A percentile compares a stretch with the other conserved stretches of the same genome.
These are phyloP conservation scores for Gymnopus androsaceus DNA, from an alignment of 1,284 basidiomycete species.

Conservation along the genomic window DNA sequence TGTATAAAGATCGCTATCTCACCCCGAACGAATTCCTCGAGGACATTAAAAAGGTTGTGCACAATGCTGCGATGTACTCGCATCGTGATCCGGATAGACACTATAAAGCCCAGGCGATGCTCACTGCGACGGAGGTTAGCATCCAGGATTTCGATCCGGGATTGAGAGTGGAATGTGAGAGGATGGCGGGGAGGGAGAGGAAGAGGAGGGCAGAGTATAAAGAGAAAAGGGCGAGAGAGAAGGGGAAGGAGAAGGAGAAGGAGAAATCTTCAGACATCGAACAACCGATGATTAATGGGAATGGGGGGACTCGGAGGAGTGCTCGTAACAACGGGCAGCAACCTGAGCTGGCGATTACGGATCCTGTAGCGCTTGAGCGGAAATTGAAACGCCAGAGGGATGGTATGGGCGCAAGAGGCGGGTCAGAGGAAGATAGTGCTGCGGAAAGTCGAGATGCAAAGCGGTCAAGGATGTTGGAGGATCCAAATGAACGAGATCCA, in stretches of 20 bases:
- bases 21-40: slow-evolving; percentile 44
- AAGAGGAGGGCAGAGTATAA: slow-evolving; percentile 64
- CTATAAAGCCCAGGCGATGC: slow-evolving; percentile 82
- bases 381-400: slow-evolving; percentile 70
- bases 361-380: slow-evolving; percentile 71
- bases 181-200: slow-evolving; percentile 82
- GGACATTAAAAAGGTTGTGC: slow-evolving; percentile 11
- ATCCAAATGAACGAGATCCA: slow-evolving; percentile 40
- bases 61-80: slow-evolving; percentile 58
- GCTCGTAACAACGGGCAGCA: slow-evolving; percentile 71
- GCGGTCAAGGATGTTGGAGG: slow-evolving; percentile 54
- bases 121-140: slow-evolving; percentile 83
- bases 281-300: slow-evolving; percentile 32
- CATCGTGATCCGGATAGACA: slow-evolving; percentile 77
- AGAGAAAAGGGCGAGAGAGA: slow-evolving; percentile 50
- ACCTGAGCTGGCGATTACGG: slow-evolving; percentile 70
- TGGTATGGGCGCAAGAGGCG: slow-evolving; percentile 35
- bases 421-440: slow-evolving; percentile 53
- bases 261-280: slow-evolving; percentile 25
- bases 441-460: slow-evolving; percentile 54
- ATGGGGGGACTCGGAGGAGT: slow-evolving; percentile 57
- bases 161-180: slow-evolving; percentile 83
- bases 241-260: slow-evolving; percentile 32
- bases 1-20: slow-evolving; percentile 87
- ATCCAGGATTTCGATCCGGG: slow-evolving; percentile 87